Evolutionary conservation across 805 yeast species (phyloP), one percentile per base, ranked within the genome.

Genomic region (Candida awuae): DNA sequence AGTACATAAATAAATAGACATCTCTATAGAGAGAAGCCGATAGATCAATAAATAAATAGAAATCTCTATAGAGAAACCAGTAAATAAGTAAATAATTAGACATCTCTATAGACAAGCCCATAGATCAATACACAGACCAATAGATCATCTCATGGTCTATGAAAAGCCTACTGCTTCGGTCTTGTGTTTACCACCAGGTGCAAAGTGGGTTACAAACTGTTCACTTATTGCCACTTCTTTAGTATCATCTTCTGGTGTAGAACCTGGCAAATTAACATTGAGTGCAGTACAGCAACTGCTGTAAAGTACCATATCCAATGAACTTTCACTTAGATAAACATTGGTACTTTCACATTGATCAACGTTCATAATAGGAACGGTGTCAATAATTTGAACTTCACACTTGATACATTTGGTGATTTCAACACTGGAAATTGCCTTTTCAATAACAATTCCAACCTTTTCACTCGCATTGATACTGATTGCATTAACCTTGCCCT

Each of bases 401-500:
- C 85, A 84, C 54, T 77, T 77, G 46, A 63, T 63, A 41, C 87
- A 78, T 63, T 87, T 87, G 61, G 90, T 84, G 40, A 90, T 67
- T 47, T 90, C 97, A 39, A 90, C 69, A 32, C 95, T 92, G 6
- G 95, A 78, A 35, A 92, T 84, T 52, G 86, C 75, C 21, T 83
- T 73, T 44, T 92, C 97, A 27, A 87, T 71, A 23, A 92, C 81
- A 21, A 92, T 66, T 8, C 87, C 95, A 25, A 79, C 72, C 45
- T 77, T 77, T 23, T 65, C 66, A 52, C 94, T 77, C 41, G 80
- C 80, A 45, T 81, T 80, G 46, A 92, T 54, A 2, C 95, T 75
- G 39, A 92, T 74, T 1, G 96, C 92, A 53, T 86, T 88, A 36
- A 85, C 88, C 59, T 92, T 92, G 43, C 97, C 98, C 59, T 77